phyloP scores from a whole-genome alignment of 2,329 filamentous ascomycete species.

The Cadophora gregata region DNA sequence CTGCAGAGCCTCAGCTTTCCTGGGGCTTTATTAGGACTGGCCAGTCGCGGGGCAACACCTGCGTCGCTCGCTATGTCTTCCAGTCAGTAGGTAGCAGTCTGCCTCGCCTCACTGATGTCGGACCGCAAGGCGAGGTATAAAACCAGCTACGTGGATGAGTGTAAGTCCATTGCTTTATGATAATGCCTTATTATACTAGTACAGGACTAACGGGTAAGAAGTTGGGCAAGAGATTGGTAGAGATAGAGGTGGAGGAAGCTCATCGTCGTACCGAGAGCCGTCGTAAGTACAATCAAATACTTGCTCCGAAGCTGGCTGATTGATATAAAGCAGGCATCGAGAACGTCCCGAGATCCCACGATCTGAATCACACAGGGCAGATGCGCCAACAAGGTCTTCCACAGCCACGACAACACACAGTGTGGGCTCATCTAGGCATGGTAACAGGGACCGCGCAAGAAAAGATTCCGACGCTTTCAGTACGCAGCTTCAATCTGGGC shows the following conservation, averaged over 20 bases:
- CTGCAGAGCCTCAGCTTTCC: slow-evolving; percentile 27
- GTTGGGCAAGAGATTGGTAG: background rate
- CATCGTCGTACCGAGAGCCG: background rate
- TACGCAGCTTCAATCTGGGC: background rate
- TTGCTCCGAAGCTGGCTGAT: background rate
- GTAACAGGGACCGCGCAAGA: slow-evolving; percentile 4
- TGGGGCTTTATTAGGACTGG: slow-evolving; percentile 4
- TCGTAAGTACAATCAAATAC: background rate
- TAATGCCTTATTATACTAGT: too few relatives aligned
- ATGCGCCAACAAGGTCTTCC: background rate
- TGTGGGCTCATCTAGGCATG: background rate
- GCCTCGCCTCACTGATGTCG: slow-evolving; percentile 12
- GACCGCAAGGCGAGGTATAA: slow-evolving; percentile 3
- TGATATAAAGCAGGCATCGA: background rate
- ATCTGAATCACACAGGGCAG: slow-evolving; percentile 7
- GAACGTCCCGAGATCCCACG: slow-evolving; percentile 2
- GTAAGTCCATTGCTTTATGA: slow-evolving; percentile 18
- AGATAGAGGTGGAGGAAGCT: background rate
- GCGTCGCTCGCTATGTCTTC: slow-evolving; percentile 7
- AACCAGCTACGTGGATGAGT: background rate
- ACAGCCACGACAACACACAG: background rate
- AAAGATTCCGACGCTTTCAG: slow-evolving; percentile 6
- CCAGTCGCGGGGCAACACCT: slow-evolving; percentile 16
- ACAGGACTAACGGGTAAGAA: background rate
- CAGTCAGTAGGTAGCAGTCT: slow-evolving; percentile 4